Base-by-base conservation (phyloP, 2,329 filamentous ascomycete genomes). In the Knufia petricola region DNA sequence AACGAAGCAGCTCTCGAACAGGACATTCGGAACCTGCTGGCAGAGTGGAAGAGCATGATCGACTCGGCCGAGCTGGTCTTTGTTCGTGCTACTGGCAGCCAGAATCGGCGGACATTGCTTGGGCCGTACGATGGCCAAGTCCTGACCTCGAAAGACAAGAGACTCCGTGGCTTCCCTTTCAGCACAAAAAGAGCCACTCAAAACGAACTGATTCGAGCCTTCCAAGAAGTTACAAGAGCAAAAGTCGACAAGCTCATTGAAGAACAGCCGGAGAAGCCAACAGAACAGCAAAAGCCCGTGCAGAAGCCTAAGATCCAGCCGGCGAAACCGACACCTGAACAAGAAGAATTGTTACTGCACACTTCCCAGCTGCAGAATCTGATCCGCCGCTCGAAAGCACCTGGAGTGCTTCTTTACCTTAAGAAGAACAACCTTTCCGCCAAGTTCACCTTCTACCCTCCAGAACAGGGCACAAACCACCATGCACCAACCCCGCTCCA, bases 71-170 rank as follows among this genome's bases (percentile, higher is more conserved):
- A 95, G 52, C 67, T 95, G 17, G 65, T 96, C 1, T 98, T 98
- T 63, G 77, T 98, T 43, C 80, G 92, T 13, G 92, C 92, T 0
- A 92, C 87, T 0, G 92, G 92, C 23, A 81, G 75, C 30, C 89
- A 85, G 1, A 98, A 95, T 60, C 75, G 89, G 40, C 77, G 85
- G 56, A 95, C 88, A 0, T 68, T 98, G 0, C 96, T 94, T 59
- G 88, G 89, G 0, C 86, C 87, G 0, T 94, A 96, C 60, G 89
- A 96, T 2, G 86, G 80, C 1, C 88, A 95, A 61, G 81, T 95
- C 1, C 67, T 98, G 47, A 80, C 75, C 50, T 77, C 81, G 9
- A 87, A 87, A 52, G 92, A 98, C 60, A 72, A 81, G 1, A 76
- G 92, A 30, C 75, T 95, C 59, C 77, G 92, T 49, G 84, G 86